Percentiles rank a stretch among this genome's conserved stretches.
Conservation (phyloP, 352 stramenopile genomes). For the Halophytophthora batemanensis region DNA sequence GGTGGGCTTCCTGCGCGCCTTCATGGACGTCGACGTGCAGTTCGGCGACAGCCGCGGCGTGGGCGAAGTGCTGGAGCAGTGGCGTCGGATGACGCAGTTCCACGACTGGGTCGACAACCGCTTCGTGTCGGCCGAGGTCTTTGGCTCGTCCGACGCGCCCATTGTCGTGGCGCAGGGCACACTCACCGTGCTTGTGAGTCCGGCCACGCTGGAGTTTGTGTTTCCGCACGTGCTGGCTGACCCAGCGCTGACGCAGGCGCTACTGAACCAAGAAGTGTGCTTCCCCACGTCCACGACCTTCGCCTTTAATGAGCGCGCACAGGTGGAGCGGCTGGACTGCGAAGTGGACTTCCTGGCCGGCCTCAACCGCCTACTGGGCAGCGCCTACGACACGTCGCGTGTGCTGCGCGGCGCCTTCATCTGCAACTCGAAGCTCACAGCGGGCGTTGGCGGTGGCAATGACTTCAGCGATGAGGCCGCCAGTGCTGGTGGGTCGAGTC, state of each 20-base stretch:
- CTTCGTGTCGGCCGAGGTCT: constrained; percentile 38
- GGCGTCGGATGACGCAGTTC: constrained; percentile 55
- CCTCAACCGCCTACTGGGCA: constrained; percentile 30
- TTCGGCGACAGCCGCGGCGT: constrained; percentile 34
- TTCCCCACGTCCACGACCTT: constrained; percentile 39
- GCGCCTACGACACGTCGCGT: constrained; percentile 18
- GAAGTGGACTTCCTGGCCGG: constrained; percentile 45
- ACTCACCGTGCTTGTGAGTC: constrained; percentile 29
- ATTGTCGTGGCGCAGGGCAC: constrained; percentile 51
- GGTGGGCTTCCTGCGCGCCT: constrained; percentile 43
- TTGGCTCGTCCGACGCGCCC: constrained; percentile 40
- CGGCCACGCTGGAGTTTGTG: constrained; percentile 38
- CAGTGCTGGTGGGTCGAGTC: not conserved
- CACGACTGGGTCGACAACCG: constrained; percentile 41
- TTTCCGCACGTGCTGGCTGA: constrained; percentile 46
- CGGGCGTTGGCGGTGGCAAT: constrained; percentile 10
- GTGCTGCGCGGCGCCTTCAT: constrained; percentile 28
- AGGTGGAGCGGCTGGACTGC: constrained; percentile 36
- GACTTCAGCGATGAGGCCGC: not conserved
- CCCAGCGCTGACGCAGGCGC: constrained; percentile 27
- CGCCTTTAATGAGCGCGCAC: constrained; percentile 41
- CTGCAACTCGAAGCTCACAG: constrained; percentile 26
- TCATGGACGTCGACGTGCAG: constrained; percentile 39
- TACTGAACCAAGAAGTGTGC: constrained; percentile 32
- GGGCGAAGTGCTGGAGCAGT: constrained; percentile 52